phyloP scores from a whole-genome alignment of 1,284 basidiomycete genomes.

The Apiotrichum laibachii region DNA sequence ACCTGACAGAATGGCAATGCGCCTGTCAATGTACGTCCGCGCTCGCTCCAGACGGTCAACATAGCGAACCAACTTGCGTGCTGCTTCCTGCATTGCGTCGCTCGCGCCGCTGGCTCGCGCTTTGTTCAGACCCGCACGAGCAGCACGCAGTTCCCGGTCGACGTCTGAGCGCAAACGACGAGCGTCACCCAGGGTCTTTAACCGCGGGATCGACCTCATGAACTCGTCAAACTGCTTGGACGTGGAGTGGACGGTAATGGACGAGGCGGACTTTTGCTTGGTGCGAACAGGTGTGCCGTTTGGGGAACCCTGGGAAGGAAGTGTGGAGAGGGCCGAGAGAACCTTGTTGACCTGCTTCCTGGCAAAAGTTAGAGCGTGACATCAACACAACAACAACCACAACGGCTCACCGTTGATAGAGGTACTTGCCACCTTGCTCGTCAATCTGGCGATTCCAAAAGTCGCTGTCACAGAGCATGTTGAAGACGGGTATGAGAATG shows the following conservation, averaged over 20 bases:
- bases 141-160: constrained; percentile 77
- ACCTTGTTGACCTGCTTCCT: constrained; percentile 56
- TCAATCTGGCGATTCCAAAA: constrained; percentile 94
- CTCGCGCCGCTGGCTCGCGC: constrained; percentile 17
- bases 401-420: constrained; percentile 40
- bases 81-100: constrained; percentile 9
- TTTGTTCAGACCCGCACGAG: constrained; percentile 54
- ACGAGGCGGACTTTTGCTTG: constrained; percentile 14
- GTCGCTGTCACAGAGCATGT: constrained; percentile 89
- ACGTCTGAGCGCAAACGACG: constrained; percentile 86
- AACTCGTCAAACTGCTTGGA: constrained; percentile 83
- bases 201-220: constrained; percentile 74
- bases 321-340: constrained; percentile 53
- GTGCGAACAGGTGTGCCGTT: background rate
- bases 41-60: constrained; percentile 84
- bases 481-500: constrained; percentile 79
- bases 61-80: constrained; percentile 61
- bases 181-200: constrained; percentile 79
- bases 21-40: constrained; percentile 76
- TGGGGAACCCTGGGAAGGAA: constrained; percentile 28
- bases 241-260: constrained; percentile 35
- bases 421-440: constrained; percentile 54
- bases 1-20: constrained; percentile 74
- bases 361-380: background rate
- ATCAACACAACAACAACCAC: no score